phyloP scores from a whole-genome alignment of 2,329 filamentous ascomycete genomes.

The Mollisiaceae sp. region DNA sequence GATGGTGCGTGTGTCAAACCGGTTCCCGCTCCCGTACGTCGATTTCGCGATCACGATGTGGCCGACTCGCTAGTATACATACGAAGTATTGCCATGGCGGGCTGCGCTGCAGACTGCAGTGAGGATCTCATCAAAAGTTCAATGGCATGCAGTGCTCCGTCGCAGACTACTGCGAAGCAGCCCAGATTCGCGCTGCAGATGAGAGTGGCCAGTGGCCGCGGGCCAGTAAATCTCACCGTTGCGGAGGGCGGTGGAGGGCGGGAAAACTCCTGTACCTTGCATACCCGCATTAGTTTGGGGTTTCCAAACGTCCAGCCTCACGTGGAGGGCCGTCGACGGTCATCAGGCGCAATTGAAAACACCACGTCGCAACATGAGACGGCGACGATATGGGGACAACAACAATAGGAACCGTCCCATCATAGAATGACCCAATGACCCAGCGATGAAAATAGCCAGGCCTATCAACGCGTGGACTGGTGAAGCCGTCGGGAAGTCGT shows the following conservation, averaged over 20 bases:
- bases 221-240: not conserved
- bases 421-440: not conserved
- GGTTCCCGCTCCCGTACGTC: not conserved
- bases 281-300: not conserved
- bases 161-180: not conserved
- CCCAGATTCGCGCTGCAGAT: slow-evolving; percentile 1
- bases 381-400: not conserved
- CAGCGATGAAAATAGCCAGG: not conserved
- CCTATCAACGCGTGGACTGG: not conserved
- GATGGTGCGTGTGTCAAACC: not conserved
- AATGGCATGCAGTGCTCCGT: not conserved
- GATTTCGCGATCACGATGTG: not conserved
- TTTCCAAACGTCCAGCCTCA: not conserved
- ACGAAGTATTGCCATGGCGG: not conserved
- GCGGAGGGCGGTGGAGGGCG: not conserved
- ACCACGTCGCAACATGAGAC: not conserved
- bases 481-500: not conserved
- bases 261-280: not conserved
- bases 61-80: too few relatives aligned
- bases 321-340: not conserved
- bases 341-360: not conserved
- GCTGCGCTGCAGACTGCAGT: not conserved
- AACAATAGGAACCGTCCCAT: not conserved
- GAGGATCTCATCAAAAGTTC: not conserved
- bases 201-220: not conserved